phyloP scores from a whole-genome alignment of 441 rosid genomes.

The Raphanus hybrid region DNA sequence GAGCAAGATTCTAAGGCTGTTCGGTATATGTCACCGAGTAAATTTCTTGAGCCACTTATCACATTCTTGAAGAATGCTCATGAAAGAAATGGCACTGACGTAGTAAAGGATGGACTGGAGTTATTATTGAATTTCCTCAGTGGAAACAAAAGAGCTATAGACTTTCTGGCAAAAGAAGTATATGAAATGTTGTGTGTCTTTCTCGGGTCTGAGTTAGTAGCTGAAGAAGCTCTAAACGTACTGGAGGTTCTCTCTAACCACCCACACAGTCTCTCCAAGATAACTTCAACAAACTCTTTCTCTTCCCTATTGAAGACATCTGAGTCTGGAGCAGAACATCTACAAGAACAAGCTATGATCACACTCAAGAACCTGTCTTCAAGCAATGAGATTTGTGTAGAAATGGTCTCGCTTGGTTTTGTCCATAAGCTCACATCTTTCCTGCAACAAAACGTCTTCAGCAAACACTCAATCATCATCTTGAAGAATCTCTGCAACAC shows the following conservation, averaged over 20 bases:
- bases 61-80: background rate
- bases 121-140: background rate
- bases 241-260: background rate
- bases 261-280: background rate
- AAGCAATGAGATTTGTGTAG: background rate
- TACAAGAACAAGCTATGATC: conserved; percentile 6
- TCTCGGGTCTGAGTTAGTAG: background rate
- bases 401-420: background rate
- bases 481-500: background rate
- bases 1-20: background rate
- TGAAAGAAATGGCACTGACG: background rate
- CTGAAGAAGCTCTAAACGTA: background rate
- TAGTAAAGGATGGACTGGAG: background rate
- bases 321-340: conserved; percentile 8
- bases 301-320: background rate
- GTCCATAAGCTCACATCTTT: background rate
- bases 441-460: background rate
- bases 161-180: background rate
- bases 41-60: background rate
- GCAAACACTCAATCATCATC: background rate
- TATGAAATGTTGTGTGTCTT: background rate
- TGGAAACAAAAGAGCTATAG: background rate
- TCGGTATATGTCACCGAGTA: background rate
- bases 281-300: background rate
- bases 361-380: background rate